A percentile compares a stretch with the other conserved stretches of the same genome.
Evolutionary conservation across 257 asterid genomes (phyloP).

Genomic region (Marsdenia floribunda): DNA sequence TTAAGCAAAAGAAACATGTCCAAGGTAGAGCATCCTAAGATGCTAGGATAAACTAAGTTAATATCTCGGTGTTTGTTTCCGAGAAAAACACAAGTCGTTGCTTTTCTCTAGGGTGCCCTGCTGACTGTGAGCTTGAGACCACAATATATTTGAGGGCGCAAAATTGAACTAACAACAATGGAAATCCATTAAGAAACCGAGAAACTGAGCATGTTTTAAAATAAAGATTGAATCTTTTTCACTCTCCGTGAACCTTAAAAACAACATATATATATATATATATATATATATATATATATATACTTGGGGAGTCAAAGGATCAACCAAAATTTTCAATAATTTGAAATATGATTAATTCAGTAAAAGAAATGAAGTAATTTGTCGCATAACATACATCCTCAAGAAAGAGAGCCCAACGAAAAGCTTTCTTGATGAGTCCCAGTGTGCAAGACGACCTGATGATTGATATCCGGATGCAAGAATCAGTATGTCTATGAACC

Average conservation of each 20-base stretch:
- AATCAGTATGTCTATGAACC: slow-evolving; percentile 54
- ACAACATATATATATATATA: no score
- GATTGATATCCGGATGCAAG: slow-evolving; percentile 76
- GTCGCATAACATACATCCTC: slow-evolving; percentile 35
- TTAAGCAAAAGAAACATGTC: not conserved
- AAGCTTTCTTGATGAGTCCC: slow-evolving; percentile 56
- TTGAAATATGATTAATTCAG: not conserved
- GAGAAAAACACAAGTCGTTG: not conserved
- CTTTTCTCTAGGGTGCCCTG: not conserved
- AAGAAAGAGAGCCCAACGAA: slow-evolving; percentile 66
- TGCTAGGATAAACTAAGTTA: not conserved
- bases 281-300: no score
- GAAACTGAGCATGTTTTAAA: not conserved
- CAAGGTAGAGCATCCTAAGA: not conserved
- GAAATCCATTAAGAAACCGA: not conserved
- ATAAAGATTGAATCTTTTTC: not conserved
- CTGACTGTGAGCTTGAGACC: not conserved
- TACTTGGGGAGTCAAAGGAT: not conserved
- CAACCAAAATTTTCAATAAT: not conserved
- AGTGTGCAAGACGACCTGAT: slow-evolving; percentile 58
- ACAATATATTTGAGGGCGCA: not conserved
- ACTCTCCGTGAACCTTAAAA: not conserved
- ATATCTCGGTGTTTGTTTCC: not conserved
- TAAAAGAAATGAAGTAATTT: not conserved
- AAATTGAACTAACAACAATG: not conserved